phyloP scores from a whole-genome alignment of 192 early-diverging fungal species.

The Coemansia sp. region DNA sequence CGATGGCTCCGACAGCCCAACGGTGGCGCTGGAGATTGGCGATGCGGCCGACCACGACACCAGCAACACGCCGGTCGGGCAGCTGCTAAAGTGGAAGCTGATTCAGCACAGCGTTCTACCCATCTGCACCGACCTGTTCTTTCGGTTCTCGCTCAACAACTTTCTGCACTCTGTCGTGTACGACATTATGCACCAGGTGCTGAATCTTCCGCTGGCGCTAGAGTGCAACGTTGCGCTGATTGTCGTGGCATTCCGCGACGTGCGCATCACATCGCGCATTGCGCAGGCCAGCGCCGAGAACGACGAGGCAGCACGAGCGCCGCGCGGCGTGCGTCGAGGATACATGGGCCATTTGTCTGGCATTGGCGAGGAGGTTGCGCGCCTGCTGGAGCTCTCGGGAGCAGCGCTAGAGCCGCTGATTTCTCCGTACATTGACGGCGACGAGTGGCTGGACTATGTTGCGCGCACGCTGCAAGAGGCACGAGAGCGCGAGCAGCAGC shows the following conservation, averaged over 20 bases:
- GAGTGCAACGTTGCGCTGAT: constrained; percentile 61
- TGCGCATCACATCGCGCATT: constrained; percentile 80
- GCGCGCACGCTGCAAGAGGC: constrained; percentile 40
- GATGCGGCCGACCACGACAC: constrained; percentile 16
- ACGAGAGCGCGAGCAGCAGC: constrained; percentile 50
- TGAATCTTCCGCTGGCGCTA: constrained; percentile 82
- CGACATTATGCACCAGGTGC: constrained; percentile 98
- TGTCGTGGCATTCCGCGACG: constrained; percentile 80
- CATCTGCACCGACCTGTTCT: constrained; percentile 80
- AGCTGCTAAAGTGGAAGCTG: constrained; percentile 70
- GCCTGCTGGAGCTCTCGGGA: constrained; percentile 75
- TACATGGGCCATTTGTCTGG: constrained; percentile 99
- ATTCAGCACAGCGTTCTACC: constrained; percentile 67
- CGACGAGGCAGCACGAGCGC: constrained; percentile 75
- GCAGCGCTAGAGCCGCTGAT: constrained; percentile 50
- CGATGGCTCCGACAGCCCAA: constrained; percentile 23
- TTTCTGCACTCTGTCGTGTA: constrained; percentile 98
- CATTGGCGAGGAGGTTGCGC: constrained; percentile 93
- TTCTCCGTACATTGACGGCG: constrained; percentile 43
- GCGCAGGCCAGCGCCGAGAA: constrained; percentile 80
- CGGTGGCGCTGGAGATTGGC: constrained; percentile 17
- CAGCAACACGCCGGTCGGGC: constrained; percentile 60
- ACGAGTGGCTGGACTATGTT: constrained; percentile 55
- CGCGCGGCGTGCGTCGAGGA: constrained; percentile 88
- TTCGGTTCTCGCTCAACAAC: constrained; percentile 96